These are phyloP conservation scores for Calonectria pteridis DNA, from an alignment of 2,329 filamentous ascomycete species.

Conservation along the genomic window DNA sequence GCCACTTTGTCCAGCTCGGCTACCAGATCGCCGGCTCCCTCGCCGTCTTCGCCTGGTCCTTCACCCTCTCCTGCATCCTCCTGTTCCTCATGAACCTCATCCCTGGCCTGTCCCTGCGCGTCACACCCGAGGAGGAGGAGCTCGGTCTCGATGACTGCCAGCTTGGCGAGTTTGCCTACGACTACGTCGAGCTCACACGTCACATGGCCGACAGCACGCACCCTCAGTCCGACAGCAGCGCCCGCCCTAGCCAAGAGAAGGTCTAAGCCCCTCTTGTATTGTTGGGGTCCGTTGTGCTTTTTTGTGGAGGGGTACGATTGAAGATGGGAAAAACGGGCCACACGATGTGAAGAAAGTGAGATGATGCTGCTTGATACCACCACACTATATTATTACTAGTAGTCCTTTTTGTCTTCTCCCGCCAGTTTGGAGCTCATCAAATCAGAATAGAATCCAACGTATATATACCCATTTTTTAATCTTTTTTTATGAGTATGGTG, in stretches of 20 bases:
- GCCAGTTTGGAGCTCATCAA: conserved; percentile 1
- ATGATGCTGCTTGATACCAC: conserved; percentile 25
- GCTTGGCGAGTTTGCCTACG: conserved; percentile 86
- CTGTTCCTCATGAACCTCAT: conserved; percentile 79
- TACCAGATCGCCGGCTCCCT: conserved; percentile 78
- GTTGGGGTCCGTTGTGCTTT: background rate
- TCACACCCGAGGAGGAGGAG: conserved; percentile 75
- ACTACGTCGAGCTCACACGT: conserved; percentile 79
- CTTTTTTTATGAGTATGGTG: background rate
- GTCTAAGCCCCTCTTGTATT: conserved; percentile 8
- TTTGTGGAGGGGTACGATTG: background rate
- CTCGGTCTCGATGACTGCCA: conserved; percentile 80
- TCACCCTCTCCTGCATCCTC: conserved; percentile 76
- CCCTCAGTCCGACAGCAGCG: conserved; percentile 36
- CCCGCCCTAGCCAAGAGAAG: conserved; percentile 49
- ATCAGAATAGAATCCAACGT: conserved; percentile 19
- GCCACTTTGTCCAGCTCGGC: conserved; percentile 77
- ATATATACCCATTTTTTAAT: conserved; percentile 16
- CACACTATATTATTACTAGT: conserved; percentile 7
- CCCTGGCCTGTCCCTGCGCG: conserved; percentile 77
- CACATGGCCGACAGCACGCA: conserved; percentile 66
- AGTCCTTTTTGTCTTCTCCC: background rate
- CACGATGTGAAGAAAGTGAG: conserved; percentile 15
- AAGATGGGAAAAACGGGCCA: background rate
- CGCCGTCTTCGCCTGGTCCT: conserved; percentile 75